Base-by-base conservation (phyloP, 306 rosid genomes). In the Prunus fruticosa region DNA sequence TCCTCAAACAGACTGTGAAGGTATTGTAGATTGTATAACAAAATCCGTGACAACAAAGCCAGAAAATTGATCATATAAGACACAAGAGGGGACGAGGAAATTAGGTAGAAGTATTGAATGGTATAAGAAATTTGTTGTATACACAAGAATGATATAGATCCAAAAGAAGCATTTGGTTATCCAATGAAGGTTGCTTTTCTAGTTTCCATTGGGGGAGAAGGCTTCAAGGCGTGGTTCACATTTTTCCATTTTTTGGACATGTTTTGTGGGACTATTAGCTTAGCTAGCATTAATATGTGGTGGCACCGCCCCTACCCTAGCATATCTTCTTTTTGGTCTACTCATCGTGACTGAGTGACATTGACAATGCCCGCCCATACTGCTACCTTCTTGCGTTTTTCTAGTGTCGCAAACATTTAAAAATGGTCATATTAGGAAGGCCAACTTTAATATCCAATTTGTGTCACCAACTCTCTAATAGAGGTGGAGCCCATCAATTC, bases 1-100 rank as follows among this genome's bases (percentile, higher is more conserved):
- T 73, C 30, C 83, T 64, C 84, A 74, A 74, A 72, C 87, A n/a
- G 90, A 70, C 63, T 90, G 96, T 76, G 92, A 92, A 87, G 97
- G 99, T 69, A 87, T 95, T 62, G 91, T 89, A 73, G 97, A 92
- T 80, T 92, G 96, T 71, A 25, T 95, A 77, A 85, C 83, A 86
- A 92, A 90, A 84, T 83, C 97, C 10, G 85, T 90, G 64, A 27
- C 91, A n/a, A 11, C 74, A 6, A 73, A 11, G 63, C 88, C 92
- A 14, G 76, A 75, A 38, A 78, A 85, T 71, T 76, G 77, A 85
- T 76, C 77, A 75, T 72, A 71, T 38, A 62, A 60, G 25, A 53
- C 54, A 19, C 20, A 27, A 46, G 54, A 49, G 46, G 51, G 23
- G 45, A 60, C 56, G 38, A 67, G 70, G 82, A 68, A 64, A 78